These are phyloP conservation scores for Jamesozyma piceae DNA, from an alignment of 805 yeast species.

Conservation along the genomic window DNA sequence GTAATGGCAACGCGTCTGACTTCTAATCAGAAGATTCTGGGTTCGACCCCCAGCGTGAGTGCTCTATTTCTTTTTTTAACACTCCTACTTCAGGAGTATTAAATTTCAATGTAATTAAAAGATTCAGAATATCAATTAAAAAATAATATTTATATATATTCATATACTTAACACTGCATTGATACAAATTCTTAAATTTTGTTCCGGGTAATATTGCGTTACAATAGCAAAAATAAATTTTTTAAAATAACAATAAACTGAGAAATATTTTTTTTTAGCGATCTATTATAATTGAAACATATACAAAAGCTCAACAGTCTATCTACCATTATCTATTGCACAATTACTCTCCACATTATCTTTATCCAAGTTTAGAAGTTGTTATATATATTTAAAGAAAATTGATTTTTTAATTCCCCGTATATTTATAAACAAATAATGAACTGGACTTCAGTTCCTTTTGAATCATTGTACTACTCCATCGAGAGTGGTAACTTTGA, in stretches of 20 bases:
- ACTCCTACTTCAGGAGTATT: not conserved
- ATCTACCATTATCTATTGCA: not conserved
- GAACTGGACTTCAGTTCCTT: conserved; percentile 27
- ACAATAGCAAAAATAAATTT: not conserved
- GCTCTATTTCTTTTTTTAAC: conserved; percentile 18
- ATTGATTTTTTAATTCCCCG: not conserved
- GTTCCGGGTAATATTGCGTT: not conserved
- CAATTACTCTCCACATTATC: not conserved
- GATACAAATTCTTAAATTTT: too few species aligned
- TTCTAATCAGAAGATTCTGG: conserved; percentile 48
- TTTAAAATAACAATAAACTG: not conserved
- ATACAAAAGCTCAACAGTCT: not conserved
- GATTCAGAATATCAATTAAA: not conserved
- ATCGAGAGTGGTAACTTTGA: conserved; percentile 30
- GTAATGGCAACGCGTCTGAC: conserved; percentile 51
- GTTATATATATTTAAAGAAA: not conserved
- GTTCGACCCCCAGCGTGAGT: conserved; percentile 50
- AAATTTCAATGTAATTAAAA: too few species aligned
- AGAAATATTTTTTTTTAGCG: not conserved
- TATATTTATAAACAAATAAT: conserved; percentile 5
- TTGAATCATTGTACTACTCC: conserved; percentile 39
- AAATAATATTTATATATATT: too few species aligned
- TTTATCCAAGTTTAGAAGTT: not conserved
- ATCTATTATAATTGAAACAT: not conserved
- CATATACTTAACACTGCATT: too few species aligned